Conservation (phyloP, 139 green algal genomes). For the Coccomyxa sp. region DNA sequence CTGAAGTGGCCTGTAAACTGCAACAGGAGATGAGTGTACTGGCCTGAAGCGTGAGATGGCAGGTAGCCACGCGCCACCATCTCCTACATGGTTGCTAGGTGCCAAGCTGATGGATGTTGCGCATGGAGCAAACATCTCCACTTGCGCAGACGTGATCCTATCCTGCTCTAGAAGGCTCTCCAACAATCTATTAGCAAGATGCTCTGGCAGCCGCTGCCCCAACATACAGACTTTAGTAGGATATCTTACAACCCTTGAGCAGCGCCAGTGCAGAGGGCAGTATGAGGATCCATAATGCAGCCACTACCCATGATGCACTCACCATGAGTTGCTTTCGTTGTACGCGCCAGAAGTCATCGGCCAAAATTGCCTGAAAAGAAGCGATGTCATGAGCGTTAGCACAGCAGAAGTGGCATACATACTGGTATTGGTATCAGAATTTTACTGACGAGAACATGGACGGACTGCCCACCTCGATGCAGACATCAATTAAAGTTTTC, state of each 20-base stretch:
- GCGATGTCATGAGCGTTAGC: background rate
- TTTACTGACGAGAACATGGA: background rate
- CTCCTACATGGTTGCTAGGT: background rate
- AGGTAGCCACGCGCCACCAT: background rate
- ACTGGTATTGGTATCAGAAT: background rate
- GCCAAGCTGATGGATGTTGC: background rate
- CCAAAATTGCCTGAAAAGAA: background rate
- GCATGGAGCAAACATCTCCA: background rate
- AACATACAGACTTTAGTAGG: too few species aligned
- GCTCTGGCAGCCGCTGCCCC: background rate
- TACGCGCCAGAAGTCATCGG: background rate
- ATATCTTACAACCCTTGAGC: background rate
- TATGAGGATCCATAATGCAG: too few species aligned
- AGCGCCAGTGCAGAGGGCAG: background rate
- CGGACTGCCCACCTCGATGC: background rate
- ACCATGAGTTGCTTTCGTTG: background rate
- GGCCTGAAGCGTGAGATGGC: background rate
- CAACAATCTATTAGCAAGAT: background rate
- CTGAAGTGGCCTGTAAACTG: background rate
- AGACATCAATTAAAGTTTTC: background rate
- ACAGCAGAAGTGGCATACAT: background rate
- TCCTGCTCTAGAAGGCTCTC: background rate
- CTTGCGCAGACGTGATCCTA: background rate
- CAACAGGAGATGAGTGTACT: background rate
- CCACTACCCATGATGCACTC: background rate